These are phyloP conservation scores for Hypoxylon sp. DNA, from an alignment of 2,329 filamentous ascomycete genomes.

Conservation along the genomic window DNA sequence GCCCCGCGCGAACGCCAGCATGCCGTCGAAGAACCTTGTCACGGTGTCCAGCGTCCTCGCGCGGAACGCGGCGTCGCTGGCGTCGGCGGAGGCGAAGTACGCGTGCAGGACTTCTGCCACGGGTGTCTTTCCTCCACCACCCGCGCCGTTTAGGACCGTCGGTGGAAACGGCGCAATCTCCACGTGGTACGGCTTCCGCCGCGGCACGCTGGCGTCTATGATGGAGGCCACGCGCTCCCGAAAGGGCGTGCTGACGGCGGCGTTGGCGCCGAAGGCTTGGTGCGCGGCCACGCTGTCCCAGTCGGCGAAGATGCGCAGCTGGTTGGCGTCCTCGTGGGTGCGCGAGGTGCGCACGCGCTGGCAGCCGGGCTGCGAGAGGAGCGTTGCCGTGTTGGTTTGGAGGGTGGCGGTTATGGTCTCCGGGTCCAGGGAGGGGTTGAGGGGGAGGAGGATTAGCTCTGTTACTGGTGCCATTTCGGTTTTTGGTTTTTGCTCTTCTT, in stretches of 20 bases:
- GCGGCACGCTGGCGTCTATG: conserved; percentile 1
- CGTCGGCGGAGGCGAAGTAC: conserved; percentile 28
- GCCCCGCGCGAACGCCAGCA: conserved; percentile 9
- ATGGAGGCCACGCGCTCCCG: conserved; percentile 2
- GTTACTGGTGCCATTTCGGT: conserved; percentile 41
- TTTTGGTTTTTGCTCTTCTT: background rate
- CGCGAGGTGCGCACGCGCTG: conserved; percentile 34
- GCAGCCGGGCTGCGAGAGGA: conserved; percentile 35
- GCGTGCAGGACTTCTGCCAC: conserved; percentile 34
- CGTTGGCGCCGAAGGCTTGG: conserved; percentile 30
- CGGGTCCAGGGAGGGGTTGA: conserved; percentile 21
- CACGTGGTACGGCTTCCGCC: conserved; percentile 32
- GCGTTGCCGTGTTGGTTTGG: conserved; percentile 13
- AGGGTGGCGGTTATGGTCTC: conserved; percentile 19
- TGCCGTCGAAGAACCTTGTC: conserved; percentile 9
- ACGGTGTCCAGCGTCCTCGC: background rate
- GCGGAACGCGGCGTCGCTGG: conserved; percentile 1
- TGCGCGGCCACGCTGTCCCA: conserved; percentile 37
- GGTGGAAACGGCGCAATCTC: conserved; percentile 33
- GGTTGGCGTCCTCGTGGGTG: conserved; percentile 19
- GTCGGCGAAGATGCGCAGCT: conserved; percentile 38
- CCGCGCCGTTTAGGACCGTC: conserved; percentile 8
- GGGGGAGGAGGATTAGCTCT: conserved; percentile 34
- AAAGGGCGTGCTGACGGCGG: conserved; percentile 30
- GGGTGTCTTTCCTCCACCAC: background rate